A percentile compares a stretch with the other conserved stretches of the same genome.
Evolutionary conservation across 2,329 filamentous ascomycete species (phyloP).

Genomic region (Colletotrichum karsti): DNA sequence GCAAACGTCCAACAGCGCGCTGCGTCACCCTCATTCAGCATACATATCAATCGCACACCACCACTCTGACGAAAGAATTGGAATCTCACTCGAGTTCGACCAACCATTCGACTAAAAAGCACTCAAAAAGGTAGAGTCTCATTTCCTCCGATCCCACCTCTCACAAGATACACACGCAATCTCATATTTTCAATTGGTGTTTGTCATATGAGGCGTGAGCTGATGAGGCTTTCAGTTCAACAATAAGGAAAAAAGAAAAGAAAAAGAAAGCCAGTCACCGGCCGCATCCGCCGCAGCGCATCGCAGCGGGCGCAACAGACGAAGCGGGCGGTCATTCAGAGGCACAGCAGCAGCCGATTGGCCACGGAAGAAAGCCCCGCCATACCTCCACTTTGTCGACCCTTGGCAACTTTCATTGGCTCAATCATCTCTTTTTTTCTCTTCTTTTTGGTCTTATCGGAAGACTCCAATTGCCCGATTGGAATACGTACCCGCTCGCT

Average conservation of each 20-base stretch:
- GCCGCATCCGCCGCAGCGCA: slow-evolving; percentile 11
- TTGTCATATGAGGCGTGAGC: neutral
- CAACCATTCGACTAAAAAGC: neutral
- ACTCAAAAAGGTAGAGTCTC: neutral
- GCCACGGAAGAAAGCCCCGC: neutral
- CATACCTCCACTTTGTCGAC: neutral
- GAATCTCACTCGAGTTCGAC: neutral
- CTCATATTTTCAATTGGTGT: neutral
- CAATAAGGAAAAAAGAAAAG: neutral
- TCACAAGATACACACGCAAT: neutral
- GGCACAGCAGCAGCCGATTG: slow-evolving; percentile 8
- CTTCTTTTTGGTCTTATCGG: neutral
- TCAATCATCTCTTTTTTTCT: neutral
- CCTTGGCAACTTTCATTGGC: neutral
- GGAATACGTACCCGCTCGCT: neutral
- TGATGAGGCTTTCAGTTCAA: neutral
- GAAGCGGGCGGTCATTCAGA: neutral
- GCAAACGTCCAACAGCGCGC: neutral
- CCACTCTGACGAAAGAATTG: neutral
- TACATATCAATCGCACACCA: neutral
- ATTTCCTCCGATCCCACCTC: neutral
- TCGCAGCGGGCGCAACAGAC: slow-evolving; percentile 26
- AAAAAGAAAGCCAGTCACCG: neutral
- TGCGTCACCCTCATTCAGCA: neutral
- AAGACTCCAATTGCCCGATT: slow-evolving; percentile 8